These are phyloP conservation scores for Chalaropsis thielavioides DNA, from an alignment of 2,329 filamentous ascomycete species.

Conservation along the genomic window DNA sequence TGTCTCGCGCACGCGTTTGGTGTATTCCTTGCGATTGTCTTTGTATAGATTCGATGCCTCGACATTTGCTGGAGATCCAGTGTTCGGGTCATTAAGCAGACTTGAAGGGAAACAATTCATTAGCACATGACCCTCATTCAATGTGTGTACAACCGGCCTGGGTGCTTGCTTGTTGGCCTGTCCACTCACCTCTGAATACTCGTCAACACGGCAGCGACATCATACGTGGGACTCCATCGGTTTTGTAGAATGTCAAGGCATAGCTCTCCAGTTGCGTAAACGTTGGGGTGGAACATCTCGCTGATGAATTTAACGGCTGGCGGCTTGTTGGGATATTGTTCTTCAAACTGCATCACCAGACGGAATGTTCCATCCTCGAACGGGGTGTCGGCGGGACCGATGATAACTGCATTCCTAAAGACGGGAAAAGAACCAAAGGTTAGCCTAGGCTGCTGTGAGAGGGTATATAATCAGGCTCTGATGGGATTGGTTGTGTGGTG, in stretches of 20 bases:
- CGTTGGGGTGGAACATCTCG: constrained; percentile 98
- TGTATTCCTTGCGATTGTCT: constrained; percentile 92
- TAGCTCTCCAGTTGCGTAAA: constrained; percentile 91
- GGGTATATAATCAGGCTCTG: neutral
- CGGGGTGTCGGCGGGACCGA: constrained; percentile 88
- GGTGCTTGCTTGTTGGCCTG: neutral
- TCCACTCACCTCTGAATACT: constrained; percentile 75
- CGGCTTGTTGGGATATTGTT: constrained; percentile 97
- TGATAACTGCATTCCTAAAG: constrained; percentile 90
- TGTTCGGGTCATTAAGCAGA: constrained; percentile 94
- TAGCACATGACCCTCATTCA: constrained; percentile 19
- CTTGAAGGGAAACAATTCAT: constrained; percentile 32
- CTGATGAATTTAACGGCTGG: constrained; percentile 97
- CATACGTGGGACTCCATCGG: constrained; percentile 95
- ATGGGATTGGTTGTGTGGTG: neutral
- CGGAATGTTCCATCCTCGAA: constrained; percentile 98
- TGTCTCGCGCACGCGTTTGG: constrained; percentile 85
- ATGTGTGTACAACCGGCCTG: neutral
- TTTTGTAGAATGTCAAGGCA: constrained; percentile 97
- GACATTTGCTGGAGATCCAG: constrained; percentile 93
- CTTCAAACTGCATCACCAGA: constrained; percentile 97
- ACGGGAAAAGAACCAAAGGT: constrained; percentile 1
- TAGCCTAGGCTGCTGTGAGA: constrained; percentile 7
- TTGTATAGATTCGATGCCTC: constrained; percentile 98
- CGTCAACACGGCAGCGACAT: constrained; percentile 90